Evolutionary conservation across 1,284 basidiomycete species (phyloP).

Genomic region (Moesziomyces parantarcticus): DNA sequence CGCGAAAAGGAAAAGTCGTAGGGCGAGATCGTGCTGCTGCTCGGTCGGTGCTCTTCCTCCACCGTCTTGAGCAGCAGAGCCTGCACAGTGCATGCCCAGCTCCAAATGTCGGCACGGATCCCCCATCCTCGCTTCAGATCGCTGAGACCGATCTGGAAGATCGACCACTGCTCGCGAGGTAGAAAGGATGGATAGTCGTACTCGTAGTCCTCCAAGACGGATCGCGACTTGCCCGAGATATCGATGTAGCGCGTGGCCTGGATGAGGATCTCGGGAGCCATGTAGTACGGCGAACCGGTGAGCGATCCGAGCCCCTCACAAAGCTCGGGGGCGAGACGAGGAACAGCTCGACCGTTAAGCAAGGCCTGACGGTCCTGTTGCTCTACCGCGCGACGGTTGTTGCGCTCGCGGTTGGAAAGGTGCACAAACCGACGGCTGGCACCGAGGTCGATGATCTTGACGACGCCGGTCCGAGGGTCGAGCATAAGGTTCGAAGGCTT

Average conservation of each 20-base stretch:
- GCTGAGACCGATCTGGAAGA: slow-evolving; percentile 41
- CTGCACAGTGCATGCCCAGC: slow-evolving; percentile 58
- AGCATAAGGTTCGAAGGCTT: slow-evolving; percentile 62
- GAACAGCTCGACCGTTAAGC: slow-evolving; percentile 2
- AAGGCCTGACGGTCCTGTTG: slow-evolving; percentile 37
- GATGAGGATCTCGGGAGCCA: slow-evolving; percentile 60
- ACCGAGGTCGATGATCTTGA: slow-evolving; percentile 58
- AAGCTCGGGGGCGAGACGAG: slow-evolving; percentile 24
- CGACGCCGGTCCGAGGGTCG: slow-evolving; percentile 49
- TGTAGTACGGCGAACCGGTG: slow-evolving; percentile 59
- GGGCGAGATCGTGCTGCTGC: slow-evolving; percentile 51
- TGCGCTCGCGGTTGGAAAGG: slow-evolving; percentile 47
- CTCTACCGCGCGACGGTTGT: slow-evolving; percentile 52
- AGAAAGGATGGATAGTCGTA: slow-evolving; percentile 31
- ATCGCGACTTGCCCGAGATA: slow-evolving; percentile 32
- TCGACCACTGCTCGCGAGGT: slow-evolving; percentile 17
- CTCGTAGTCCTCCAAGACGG: slow-evolving; percentile 57
- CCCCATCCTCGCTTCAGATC: slow-evolving; percentile 59
- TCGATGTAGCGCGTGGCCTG: slow-evolving; percentile 55
- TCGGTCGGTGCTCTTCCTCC: slow-evolving; percentile 26
- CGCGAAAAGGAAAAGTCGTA: slow-evolving; percentile 60
- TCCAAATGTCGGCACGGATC: slow-evolving; percentile 59
- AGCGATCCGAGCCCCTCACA: slow-evolving; percentile 57
- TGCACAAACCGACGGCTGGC: slow-evolving; percentile 56
- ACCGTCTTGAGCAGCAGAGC: slow-evolving; percentile 50